A percentile compares a stretch with the other conserved stretches of the same genome.
Conservation (phyloP, 192 early-diverging fungal species). For the Phycomyces blakesleeanus region DNA sequence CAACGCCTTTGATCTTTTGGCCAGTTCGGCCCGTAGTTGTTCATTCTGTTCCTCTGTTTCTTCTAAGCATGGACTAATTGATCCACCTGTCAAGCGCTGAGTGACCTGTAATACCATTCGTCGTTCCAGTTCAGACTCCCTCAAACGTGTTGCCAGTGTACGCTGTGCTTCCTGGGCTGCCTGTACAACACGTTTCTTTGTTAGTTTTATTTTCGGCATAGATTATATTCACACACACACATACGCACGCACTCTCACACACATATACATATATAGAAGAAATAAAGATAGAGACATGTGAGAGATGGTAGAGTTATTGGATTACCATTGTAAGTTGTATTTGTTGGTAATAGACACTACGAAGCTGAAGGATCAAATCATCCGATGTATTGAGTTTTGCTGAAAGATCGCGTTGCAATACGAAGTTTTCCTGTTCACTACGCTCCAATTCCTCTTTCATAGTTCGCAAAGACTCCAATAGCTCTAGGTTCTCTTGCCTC, state of each 20-base stretch:
- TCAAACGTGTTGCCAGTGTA: no score
- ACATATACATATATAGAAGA: no score
- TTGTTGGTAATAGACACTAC: not conserved
- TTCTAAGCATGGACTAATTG: not conserved
- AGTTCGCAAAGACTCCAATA: not conserved
- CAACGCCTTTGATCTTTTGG: not conserved
- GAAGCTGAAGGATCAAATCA: not conserved
- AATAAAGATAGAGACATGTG: no score
- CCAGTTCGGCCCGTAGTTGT: not conserved
- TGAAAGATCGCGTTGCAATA: not conserved
- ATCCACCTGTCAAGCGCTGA: no score
- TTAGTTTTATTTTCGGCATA: no score
- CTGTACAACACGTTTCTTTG: no score
- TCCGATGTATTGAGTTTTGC: not conserved
- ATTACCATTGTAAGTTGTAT: not conserved
- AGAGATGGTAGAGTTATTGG: not conserved
- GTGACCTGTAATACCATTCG: no score
- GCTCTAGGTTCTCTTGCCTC: not conserved
- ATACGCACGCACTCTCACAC: no score
- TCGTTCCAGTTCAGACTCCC: no score
- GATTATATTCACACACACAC: no score
- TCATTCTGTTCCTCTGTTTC: not conserved
- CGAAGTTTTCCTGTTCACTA: not conserved
- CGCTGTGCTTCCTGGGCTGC: no score
- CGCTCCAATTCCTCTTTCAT: not conserved